Base-by-base conservation (phyloP, 495 filamentous ascomycete genomes). In the Neurospora sp. region DNA sequence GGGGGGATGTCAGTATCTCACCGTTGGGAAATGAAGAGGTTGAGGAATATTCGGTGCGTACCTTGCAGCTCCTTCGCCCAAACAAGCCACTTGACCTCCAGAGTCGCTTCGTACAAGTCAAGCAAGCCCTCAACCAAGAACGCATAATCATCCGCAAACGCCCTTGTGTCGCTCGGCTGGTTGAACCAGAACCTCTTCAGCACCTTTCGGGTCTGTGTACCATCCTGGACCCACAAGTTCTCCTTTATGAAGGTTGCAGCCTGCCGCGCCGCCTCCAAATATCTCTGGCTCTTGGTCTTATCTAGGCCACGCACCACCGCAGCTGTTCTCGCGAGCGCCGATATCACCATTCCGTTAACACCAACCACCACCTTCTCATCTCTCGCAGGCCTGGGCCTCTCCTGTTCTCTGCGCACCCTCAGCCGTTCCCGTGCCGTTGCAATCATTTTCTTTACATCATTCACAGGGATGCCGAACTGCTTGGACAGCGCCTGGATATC, bases 91-190 rank as follows among this genome's bases (percentile, higher is more conserved):
- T 82, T 81, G 74, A 92, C 91, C 46, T 97, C 90, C 75, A 93
- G 92, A 0, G 94, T 97, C 7, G 92, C 88, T 81, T 97, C 91
- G 78, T 97, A 97, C 73, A 99, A 86, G 75, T 96, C 90, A 69
- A 98, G 84, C 22, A 98, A 84, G 1, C 94, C 96, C 38, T 90
- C 87, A 69, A 94, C 93, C 70, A 98, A 77, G 80, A 92, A 97
- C 4, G 96, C 94, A 80, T 98, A 99, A 80, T 99, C 96, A 75
- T 99, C 96, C 6, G 94, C 94, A 80, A 98, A 97, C 1, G 89
- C 96, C 6, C 85, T 85, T 0, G 90, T 92, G 42, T 91, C 86
- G 37, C 93, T 92, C 1, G 78, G 41, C 83, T 77, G 79, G 74
- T 94, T 89, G 39, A 90, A 89, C 78, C 90, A 97, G 65, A 96